These are phyloP conservation scores for Colletotrichum cuscutae DNA, from an alignment of 2,329 filamentous ascomycete genomes.

Conservation along the genomic window DNA sequence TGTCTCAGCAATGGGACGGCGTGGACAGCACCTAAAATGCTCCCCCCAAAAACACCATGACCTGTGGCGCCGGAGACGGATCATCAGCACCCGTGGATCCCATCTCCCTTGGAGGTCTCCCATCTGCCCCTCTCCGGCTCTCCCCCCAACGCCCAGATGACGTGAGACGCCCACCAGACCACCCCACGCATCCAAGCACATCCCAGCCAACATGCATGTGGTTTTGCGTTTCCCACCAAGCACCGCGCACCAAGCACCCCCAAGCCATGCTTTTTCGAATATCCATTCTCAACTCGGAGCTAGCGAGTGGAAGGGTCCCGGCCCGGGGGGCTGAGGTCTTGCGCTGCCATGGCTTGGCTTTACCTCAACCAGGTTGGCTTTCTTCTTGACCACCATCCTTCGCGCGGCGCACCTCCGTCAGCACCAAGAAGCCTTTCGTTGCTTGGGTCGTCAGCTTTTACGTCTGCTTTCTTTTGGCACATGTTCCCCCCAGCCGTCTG, in stretches of 20 bases:
- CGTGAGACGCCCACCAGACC: constrained; percentile 20
- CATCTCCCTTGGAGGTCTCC: not conserved
- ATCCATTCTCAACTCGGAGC: not conserved
- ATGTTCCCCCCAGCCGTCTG: not conserved
- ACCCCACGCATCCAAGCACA: not conserved
- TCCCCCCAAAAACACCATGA: not conserved
- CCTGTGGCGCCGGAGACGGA: constrained; percentile 4
- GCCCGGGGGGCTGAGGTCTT: constrained; percentile 26
- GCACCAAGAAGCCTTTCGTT: not conserved
- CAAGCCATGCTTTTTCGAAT: not conserved
- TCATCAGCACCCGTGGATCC: constrained; percentile 14
- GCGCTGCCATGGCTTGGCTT: not conserved
- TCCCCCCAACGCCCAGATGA: constrained; percentile 18
- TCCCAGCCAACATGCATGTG: not conserved
- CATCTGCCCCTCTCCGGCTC: not conserved
- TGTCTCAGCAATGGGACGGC: not conserved
- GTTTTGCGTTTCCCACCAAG: not conserved
- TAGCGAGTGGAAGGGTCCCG: constrained; percentile 10
- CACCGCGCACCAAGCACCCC: too few species aligned
- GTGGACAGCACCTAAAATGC: not conserved
- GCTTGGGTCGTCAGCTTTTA: constrained; percentile 1
- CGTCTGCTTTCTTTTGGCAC: not conserved
- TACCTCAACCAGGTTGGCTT: not conserved
- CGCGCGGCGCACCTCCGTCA: constrained; percentile 20
- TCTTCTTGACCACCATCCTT: not conserved